These are phyloP conservation scores for Ambispora gerdemannii DNA, from an alignment of 192 early-diverging fungal genomes.

Conservation along the genomic window DNA sequence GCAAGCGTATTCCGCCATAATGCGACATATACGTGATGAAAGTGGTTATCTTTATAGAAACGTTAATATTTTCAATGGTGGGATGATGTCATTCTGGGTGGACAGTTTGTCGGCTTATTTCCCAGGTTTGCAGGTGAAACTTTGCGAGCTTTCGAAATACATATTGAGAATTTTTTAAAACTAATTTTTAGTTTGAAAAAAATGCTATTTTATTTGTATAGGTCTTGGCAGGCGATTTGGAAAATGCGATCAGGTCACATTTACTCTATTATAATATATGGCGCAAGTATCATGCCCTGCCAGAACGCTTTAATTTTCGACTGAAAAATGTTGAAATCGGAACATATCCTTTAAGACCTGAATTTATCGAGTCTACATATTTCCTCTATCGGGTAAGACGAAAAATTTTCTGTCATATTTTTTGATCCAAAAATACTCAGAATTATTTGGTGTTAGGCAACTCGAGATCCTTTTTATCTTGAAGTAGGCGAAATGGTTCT, in stretches of 20 bases:
- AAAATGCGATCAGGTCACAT: constrained; percentile 79
- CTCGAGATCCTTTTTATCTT: constrained; percentile 85
- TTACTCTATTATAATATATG: constrained; percentile 85
- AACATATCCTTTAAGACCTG: constrained; percentile 86
- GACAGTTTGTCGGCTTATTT: constrained; percentile 90
- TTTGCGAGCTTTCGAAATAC: too few relatives aligned
- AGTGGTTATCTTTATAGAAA: constrained; percentile 82
- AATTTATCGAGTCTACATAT: constrained; percentile 93
- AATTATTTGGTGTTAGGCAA: constrained; percentile 52
- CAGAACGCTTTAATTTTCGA: constrained; percentile 83
- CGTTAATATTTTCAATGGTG: constrained; percentile 74
- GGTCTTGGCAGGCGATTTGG: constrained; percentile 83
- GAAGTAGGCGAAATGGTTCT: constrained; percentile 86
- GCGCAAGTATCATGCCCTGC: constrained; percentile 78
- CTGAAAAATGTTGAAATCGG: constrained; percentile 58
- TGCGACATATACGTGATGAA: constrained; percentile 60
- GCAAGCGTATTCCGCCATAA: constrained; percentile 65
- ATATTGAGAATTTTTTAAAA: too few relatives aligned
- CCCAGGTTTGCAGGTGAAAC: constrained; percentile 82
- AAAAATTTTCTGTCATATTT: neutral
- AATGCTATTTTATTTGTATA: constrained; percentile 28
- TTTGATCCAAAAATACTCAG: neutral
- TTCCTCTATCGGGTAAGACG: constrained; percentile 69
- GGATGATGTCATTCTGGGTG: constrained; percentile 70
- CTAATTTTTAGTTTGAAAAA: too few relatives aligned